phyloP scores from a whole-genome alignment of 495 filamentous ascomycete species.

The Hypoxylon lienhwacheense region DNA sequence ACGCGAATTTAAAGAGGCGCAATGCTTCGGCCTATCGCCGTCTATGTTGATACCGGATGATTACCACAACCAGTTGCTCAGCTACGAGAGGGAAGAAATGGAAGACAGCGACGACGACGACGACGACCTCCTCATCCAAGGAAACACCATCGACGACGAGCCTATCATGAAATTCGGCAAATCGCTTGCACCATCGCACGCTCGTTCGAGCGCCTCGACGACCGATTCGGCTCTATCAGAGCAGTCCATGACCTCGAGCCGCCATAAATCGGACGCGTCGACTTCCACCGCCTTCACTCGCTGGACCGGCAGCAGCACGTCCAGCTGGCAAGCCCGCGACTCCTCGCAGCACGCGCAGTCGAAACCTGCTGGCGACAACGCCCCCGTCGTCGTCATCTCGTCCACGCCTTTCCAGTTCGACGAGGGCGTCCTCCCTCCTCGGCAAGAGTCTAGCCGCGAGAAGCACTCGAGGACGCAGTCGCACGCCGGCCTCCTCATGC shows the following conservation, averaged over 20 bases:
- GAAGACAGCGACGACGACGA: constrained; percentile 41
- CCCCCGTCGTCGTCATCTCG: background rate
- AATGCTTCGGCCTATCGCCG: constrained; percentile 58
- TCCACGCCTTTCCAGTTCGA: constrained; percentile 5
- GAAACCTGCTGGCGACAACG: constrained; percentile 14
- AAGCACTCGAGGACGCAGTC: constrained; percentile 33
- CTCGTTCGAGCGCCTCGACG: constrained; percentile 50
- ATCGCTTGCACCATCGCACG: constrained; percentile 27
- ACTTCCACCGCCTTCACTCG: constrained; percentile 48
- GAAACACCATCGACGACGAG: constrained; percentile 40
- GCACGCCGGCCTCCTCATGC: constrained; percentile 29
- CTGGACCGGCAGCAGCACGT: constrained; percentile 48
- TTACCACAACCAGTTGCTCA: constrained; percentile 51
- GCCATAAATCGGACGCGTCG: constrained; percentile 49
- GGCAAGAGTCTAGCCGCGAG: constrained; percentile 22
- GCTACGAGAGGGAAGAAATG: constrained; percentile 40
- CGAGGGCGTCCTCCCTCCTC: background rate
- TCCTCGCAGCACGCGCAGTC: constrained; percentile 14
- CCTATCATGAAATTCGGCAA: constrained; percentile 38
- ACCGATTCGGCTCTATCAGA: constrained; percentile 40
- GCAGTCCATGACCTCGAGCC: constrained; percentile 40
- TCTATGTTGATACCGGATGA: constrained; percentile 57
- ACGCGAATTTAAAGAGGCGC: constrained; percentile 57
- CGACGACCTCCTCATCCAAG: constrained; percentile 34
- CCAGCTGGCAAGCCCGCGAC: constrained; percentile 36